Conservation (phyloP, 345 rosid species). For the Populus ilicifolia region DNA sequence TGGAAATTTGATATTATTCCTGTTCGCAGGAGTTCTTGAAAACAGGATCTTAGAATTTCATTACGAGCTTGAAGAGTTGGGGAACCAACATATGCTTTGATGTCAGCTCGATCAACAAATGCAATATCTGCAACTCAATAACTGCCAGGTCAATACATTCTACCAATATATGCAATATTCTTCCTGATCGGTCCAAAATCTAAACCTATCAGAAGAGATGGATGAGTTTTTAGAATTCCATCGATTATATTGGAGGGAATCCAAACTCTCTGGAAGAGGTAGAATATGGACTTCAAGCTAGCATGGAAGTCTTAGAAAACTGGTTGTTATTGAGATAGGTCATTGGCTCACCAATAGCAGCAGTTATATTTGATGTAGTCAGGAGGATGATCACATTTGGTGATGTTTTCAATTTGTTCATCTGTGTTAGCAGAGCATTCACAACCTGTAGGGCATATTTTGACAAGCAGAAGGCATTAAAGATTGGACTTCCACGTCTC, state of each 20-base stretch:
- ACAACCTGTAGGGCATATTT: constrained; percentile 63
- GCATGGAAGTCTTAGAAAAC: background rate
- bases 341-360: constrained; percentile 82
- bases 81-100: constrained; percentile 96
- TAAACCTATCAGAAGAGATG: background rate
- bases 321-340: constrained; percentile 4
- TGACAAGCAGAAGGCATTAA: constrained; percentile 1
- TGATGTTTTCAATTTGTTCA: constrained; percentile 90
- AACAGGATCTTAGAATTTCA: constrained; percentile 79
- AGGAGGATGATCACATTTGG: constrained; percentile 84
- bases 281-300: background rate
- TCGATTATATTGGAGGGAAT: background rate
- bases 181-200: background rate
- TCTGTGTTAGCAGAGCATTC: constrained; percentile 93
- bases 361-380: constrained; percentile 94
- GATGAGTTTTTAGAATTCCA: background rate
- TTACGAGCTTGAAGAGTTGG: constrained; percentile 93
- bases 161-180: background rate
- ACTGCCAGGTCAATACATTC: background rate
- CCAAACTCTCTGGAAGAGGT: background rate
- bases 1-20: constrained; percentile 62
- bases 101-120: constrained; percentile 92
- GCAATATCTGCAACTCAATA: constrained; percentile 67
- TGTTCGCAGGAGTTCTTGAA: constrained; percentile 69
- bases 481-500: background rate